Evolutionary conservation across 2,329 filamentous ascomycete genomes (phyloP), one percentile per base, ranked within the genome.

Genomic region (Microcyclospora tardicrescens): DNA sequence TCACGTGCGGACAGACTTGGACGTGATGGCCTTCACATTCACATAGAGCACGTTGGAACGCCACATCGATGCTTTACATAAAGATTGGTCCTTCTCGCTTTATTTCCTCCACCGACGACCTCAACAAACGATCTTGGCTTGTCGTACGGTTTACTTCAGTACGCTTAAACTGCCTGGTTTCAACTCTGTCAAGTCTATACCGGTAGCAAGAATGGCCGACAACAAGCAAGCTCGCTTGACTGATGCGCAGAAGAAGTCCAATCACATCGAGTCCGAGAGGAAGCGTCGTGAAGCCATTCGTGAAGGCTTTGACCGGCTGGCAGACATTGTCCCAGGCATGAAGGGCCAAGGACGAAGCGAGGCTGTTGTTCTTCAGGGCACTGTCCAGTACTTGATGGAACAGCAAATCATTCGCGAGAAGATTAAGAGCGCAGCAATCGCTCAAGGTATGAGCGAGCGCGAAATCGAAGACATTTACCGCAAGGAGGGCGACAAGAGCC

Each of bases 301-400:
- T 34, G 77, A 84, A 42, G 84, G 82, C 40, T 93, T 93, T 58
- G 84, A 93, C 59, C 73, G 78, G 28, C 71, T 94, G 16, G 83
- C 83, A 12, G 74, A 79, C 38, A 70, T 93, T 27, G 84, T 93
- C 1, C 86, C 86, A 0, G 84, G 83, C 0, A 69, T 93, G 38
- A 74, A 84, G 51, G 86, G 86, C 1, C 81, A 87, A 54, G 86
- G 82, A 1, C 77, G 85, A 34, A 91, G 84, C 46, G 86, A 94
- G 59, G 84, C 83, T 19, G 69, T 85, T 13, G 84, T 94, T n/a
- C 68, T 94, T 15, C 75, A 78, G 45, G 60, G 59, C 16, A 67
- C 66, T 1, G 61, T 69, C 39, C 57, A 61, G 34, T 60, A 58
- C 49, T 61, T 68, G 54, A 51, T 57, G 39, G 56, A 64, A 36